Percentiles rank a stretch among this genome's conserved stretches.
These are phyloP conservation scores for Symbiodinium natans DNA, from an alignment of 73 alveolate genomes.

Conservation along the genomic window DNA sequence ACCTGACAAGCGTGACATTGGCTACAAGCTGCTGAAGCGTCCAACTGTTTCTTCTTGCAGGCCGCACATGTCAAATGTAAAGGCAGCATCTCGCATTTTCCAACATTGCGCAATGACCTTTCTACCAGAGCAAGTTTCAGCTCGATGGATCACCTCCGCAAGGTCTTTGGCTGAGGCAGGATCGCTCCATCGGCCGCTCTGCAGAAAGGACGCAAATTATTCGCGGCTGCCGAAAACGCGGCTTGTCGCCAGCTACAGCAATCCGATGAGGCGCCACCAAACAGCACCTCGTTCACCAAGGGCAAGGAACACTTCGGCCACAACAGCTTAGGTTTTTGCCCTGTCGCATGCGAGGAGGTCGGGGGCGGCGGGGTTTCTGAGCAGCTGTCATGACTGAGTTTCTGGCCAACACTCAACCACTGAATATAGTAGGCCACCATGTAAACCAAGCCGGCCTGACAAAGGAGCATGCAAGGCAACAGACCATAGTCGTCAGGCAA, in stretches of 20 bases:
- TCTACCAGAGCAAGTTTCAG: neutral
- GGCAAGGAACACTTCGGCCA: neutral
- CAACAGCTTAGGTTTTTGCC: too few species aligned
- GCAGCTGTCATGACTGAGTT: neutral
- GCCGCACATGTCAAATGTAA: too few species aligned
- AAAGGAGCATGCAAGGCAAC: too few species aligned
- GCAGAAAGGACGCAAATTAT: neutral
- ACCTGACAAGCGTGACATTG: neutral
- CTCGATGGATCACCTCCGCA: neutral
- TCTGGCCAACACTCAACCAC: conserved; percentile 56
- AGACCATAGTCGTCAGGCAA: too few species aligned
- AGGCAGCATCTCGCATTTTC: neutral
- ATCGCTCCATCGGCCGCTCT: neutral
- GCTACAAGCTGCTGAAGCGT: neutral
- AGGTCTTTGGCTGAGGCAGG: conserved; percentile 10
- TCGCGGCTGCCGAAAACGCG: neutral
- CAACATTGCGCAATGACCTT: neutral
- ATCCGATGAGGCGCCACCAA: conserved; percentile 86
- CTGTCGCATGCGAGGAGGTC: too few species aligned
- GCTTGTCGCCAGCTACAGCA: too few species aligned
- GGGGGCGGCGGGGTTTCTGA: too few species aligned
- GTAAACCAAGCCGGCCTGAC: conserved; percentile 83
- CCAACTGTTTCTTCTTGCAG: too few species aligned
- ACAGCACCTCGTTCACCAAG: neutral
- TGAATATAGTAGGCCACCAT: conserved; percentile 84